Percentiles rank a stretch among this genome's conserved stretches.
phyloP scores from a whole-genome alignment of 2,329 filamentous ascomycete species.

The Meredithiella fracta region DNA sequence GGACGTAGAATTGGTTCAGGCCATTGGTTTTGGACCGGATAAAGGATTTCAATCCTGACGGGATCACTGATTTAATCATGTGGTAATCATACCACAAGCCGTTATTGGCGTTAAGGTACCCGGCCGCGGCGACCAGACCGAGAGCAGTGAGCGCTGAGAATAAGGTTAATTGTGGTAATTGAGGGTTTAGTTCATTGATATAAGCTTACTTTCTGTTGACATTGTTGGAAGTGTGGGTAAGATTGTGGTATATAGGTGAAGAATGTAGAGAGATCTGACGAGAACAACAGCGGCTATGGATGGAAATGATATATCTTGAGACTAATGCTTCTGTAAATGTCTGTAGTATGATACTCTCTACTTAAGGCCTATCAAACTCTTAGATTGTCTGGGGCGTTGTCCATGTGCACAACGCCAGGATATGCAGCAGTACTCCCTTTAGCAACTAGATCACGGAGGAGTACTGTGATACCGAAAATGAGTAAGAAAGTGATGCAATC shows the following conservation, averaged over 20 bases:
- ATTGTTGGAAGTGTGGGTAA: neutral
- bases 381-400: no score
- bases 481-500: no score
- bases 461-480: no score
- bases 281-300: no score
- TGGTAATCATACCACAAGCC: constrained; percentile 48
- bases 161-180: neutral
- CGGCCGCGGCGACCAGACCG: constrained; percentile 45
- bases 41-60: constrained; percentile 16
- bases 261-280: no score
- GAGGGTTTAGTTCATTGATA: neutral
- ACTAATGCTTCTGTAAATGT: no score
- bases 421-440: no score
- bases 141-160: constrained; percentile 23
- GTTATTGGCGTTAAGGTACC: constrained; percentile 59
- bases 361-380: neutral
- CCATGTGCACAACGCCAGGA: no score
- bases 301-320: no score
- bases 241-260: neutral
- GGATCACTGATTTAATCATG: constrained; percentile 39
- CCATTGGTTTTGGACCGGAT: constrained; percentile 28
- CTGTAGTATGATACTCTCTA: no score
- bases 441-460: no score
- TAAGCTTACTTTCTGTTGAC: neutral
- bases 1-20: constrained; percentile 56